A percentile compares a stretch with the other conserved stretches of the same genome.
phyloP scores from a whole-genome alignment of 31 red algal species.

The Bonnemaisonia californica region DNA sequence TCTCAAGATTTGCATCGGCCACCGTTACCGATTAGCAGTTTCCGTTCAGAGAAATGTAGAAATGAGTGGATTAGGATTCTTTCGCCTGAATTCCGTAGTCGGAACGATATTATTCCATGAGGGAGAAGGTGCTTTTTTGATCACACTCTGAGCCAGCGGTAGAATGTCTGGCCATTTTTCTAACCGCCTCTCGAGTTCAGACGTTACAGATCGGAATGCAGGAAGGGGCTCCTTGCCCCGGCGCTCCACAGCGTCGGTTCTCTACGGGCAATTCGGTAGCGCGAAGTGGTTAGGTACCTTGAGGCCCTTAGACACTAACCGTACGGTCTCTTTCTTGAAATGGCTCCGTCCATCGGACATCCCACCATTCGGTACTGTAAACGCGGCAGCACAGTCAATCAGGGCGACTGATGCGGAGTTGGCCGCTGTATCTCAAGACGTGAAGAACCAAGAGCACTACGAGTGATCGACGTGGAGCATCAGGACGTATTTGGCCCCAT shows the following conservation, averaged over 20 bases:
- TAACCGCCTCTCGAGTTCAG: neutral
- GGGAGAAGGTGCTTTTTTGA: neutral
- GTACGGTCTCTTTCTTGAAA: constrained; percentile 13
- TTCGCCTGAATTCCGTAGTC: neutral
- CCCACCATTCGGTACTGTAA: neutral
- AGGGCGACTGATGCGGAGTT: neutral
- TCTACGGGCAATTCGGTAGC: neutral
- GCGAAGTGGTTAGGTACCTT: constrained; percentile 18
- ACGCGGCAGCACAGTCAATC: constrained; percentile 24
- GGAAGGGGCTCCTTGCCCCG: constrained; percentile 23
- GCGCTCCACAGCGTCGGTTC: constrained; percentile 19
- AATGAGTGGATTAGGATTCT: neutral
- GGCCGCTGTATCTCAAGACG: neutral
- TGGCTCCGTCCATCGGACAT: constrained; percentile 21
- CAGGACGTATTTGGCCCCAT: too few species aligned
- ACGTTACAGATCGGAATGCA: neutral
- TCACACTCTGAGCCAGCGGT: constrained; percentile 6
- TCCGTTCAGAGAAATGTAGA: neutral
- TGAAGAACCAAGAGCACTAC: too few species aligned
- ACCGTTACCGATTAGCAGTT: neutral
- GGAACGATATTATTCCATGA: neutral
- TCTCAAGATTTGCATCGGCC: neutral
- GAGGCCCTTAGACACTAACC: neutral
- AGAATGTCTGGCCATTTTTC: constrained; percentile 14
- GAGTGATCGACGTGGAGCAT: too few species aligned